Evolutionary conservation across 352 stramenopile genomes (phyloP).

Genomic region (Globisporangium paddicum): DNA sequence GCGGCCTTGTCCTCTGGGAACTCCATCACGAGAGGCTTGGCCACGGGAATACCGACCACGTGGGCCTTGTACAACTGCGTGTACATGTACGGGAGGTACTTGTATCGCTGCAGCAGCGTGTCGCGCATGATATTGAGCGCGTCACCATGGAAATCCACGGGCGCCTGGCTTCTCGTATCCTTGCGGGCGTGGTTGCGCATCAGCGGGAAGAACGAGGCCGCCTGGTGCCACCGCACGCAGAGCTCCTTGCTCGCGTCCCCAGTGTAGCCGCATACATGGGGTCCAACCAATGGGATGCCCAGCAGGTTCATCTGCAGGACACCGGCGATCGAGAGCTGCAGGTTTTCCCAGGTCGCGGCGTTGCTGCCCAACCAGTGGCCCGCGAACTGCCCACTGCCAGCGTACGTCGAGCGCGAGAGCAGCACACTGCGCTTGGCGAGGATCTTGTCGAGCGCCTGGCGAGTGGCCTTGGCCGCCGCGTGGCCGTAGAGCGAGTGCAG

Average conservation of each 20-base stretch:
- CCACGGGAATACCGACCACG: slow-evolving; percentile 33
- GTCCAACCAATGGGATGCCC: slow-evolving; percentile 60
- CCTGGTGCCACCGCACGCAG: slow-evolving; percentile 82
- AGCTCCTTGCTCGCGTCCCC: slow-evolving; percentile 52
- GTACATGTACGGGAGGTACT: slow-evolving; percentile 83
- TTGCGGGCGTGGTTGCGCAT: slow-evolving; percentile 64
- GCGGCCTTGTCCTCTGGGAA: slow-evolving; percentile 46
- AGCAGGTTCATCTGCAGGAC: slow-evolving; percentile 79
- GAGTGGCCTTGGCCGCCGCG: slow-evolving; percentile 49
- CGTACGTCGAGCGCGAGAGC: slow-evolving; percentile 65
- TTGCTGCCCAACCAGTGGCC: slow-evolving; percentile 61
- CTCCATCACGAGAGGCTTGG: slow-evolving; percentile 55
- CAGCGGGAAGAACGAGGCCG: slow-evolving; percentile 73
- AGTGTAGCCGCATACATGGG: slow-evolving; percentile 58
- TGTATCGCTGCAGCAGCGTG: slow-evolving; percentile 58
- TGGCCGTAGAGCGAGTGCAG: slow-evolving; percentile 83
- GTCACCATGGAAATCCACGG: slow-evolving; percentile 64
- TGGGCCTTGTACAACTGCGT: slow-evolving; percentile 71
- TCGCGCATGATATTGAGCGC: slow-evolving; percentile 59
- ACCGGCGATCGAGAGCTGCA: slow-evolving; percentile 65
- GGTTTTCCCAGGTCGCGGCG: slow-evolving; percentile 70
- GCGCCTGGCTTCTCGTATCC: slow-evolving; percentile 33
- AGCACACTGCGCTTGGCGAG: slow-evolving; percentile 58
- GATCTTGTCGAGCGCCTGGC: slow-evolving; percentile 38
- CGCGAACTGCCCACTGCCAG: slow-evolving; percentile 50